A percentile compares a stretch with the other conserved stretches of the same genome.
These are phyloP conservation scores for Elaeis oleifera DNA, from an alignment of 202 grass and related monocot genomes.

Conservation along the genomic window DNA sequence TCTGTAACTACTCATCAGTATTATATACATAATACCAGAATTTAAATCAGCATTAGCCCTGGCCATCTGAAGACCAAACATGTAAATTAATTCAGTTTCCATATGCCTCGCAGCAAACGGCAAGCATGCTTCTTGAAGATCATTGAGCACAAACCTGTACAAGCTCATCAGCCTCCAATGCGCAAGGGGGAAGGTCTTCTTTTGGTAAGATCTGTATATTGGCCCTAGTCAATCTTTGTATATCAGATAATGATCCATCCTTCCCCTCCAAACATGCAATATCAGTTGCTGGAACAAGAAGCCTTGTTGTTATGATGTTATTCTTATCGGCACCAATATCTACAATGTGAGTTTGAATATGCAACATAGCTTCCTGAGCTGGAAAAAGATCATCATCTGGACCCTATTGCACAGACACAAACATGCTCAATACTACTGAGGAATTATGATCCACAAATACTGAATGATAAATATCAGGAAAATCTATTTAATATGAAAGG, in stretches of 20 bases:
- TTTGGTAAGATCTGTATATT: constrained; percentile 95
- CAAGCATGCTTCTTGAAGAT: neutral
- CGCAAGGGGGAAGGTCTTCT: constrained; percentile 70
- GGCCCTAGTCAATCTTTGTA: constrained; percentile 73
- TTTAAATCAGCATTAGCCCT: neutral
- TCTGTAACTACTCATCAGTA: constrained; percentile 36
- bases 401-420: constrained; percentile 34
- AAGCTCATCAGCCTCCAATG: constrained; percentile 79
- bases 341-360: constrained; percentile 89
- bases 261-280: constrained; percentile 73
- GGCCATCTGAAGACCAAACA: neutral
- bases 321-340: constrained; percentile 93
- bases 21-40: neutral
- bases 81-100: too few relatives aligned
- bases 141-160: constrained; percentile 51
- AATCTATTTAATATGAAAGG: too few relatives aligned
- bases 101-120: too few relatives aligned
- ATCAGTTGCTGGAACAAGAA: constrained; percentile 87
- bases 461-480: too few relatives aligned
- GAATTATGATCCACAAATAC: too few relatives aligned
- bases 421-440: neutral
- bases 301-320: constrained; percentile 86
- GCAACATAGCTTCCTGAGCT: constrained; percentile 85
- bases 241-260: constrained; percentile 72
- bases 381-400: constrained; percentile 91